phyloP scores from a whole-genome alignment of 805 yeast genomes.

The Myxozyma neglecta region DNA sequence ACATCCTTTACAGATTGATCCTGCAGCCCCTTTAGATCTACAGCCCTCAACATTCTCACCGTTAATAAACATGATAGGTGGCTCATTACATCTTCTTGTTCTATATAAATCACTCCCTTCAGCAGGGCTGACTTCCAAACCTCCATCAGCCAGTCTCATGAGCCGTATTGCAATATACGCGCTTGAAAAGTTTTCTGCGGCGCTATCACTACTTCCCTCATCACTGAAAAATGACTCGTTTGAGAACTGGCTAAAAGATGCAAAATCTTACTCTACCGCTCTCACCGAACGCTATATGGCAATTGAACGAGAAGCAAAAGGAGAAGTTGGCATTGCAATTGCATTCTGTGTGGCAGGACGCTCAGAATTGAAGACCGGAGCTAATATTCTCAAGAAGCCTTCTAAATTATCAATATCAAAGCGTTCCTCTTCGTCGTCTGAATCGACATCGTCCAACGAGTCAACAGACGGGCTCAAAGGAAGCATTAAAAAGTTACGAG shows the following conservation, averaged over 20 bases:
- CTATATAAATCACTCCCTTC: slow-evolving; percentile 35
- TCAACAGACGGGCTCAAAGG: slow-evolving; percentile 3
- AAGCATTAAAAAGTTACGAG: slow-evolving; percentile 23
- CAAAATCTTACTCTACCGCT: slow-evolving; percentile 35
- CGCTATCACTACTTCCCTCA: slow-evolving; percentile 33
- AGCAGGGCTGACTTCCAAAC: slow-evolving; percentile 12
- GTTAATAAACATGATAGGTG: slow-evolving; percentile 32
- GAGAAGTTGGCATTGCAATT: slow-evolving; percentile 37
- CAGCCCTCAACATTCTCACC: slow-evolving; percentile 33
- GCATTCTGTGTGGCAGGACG: slow-evolving; percentile 34
- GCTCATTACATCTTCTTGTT: slow-evolving; percentile 37
- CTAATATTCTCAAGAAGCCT: slow-evolving; percentile 5
- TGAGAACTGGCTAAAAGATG: slow-evolving; percentile 35
- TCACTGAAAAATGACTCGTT: slow-evolving; percentile 22
- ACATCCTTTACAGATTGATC: slow-evolving; percentile 20
- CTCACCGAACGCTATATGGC: slow-evolving; percentile 37
- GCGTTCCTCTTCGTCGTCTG: neutral
- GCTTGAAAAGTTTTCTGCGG: slow-evolving; percentile 37
- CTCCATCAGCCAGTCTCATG: slow-evolving; percentile 35
- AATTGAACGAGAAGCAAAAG: slow-evolving; percentile 33
- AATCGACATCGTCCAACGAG: neutral
- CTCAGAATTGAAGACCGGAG: slow-evolving; percentile 25
- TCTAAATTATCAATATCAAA: slow-evolving; percentile 1
- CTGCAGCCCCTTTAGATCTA: slow-evolving; percentile 32
- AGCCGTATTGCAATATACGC: slow-evolving; percentile 40